phyloP scores from a whole-genome alignment of 179 eudicot genomes.

The Actinidia arguta region DNA sequence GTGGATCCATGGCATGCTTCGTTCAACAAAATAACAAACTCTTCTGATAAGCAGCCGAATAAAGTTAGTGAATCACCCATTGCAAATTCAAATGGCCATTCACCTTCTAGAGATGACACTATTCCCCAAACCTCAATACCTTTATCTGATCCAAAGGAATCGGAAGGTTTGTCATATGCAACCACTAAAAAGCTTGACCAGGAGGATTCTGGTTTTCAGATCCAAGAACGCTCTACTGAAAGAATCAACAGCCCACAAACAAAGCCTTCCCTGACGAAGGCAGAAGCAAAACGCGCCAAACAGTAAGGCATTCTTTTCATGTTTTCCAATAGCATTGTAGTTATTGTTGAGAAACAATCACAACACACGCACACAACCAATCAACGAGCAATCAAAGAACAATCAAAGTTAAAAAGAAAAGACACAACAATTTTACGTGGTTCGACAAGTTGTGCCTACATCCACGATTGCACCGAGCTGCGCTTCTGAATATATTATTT shows the following conservation, averaged over 20 bases:
- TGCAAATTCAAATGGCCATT: conserved; percentile 13
- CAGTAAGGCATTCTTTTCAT: conserved; percentile 54
- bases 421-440: no score
- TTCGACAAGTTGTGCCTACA: no score
- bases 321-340: background rate
- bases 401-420: no score
- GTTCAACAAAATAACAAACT: conserved; percentile 20
- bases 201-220: conserved; percentile 34
- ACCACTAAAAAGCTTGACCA: conserved; percentile 30
- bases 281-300: conserved; percentile 68
- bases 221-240: conserved; percentile 36
- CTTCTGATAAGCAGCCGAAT: conserved; percentile 23
- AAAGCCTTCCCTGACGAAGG: conserved; percentile 43
- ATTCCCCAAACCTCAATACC: conserved; percentile 30
- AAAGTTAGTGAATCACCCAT: conserved; percentile 24
- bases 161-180: conserved; percentile 18
- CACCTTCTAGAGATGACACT: conserved; percentile 25
- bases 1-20: conserved; percentile 23
- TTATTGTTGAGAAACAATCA: no score
- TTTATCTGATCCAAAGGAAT: conserved; percentile 36
- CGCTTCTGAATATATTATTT: no score
- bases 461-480: no score
- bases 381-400: no score
- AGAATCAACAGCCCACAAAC: conserved; percentile 35
- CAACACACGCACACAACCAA: no score